Percentiles rank a stretch among this genome's conserved stretches.
phyloP scores from a whole-genome alignment of 345 rosid genomes.

The Gossypium herbaceum region DNA sequence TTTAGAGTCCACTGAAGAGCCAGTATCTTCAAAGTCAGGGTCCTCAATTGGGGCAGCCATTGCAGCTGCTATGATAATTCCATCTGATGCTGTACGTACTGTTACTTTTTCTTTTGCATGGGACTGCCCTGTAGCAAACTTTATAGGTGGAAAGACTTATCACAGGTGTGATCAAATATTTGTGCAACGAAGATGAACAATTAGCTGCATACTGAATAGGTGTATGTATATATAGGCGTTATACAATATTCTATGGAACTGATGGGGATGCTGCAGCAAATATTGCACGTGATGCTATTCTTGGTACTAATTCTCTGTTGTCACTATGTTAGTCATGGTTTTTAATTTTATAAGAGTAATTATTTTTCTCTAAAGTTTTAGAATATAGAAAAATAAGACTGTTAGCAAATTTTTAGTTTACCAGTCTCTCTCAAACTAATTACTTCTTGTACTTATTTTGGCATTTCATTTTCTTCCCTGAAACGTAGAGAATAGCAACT shows the following conservation, averaged over 20 bases:
- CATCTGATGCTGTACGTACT: conserved; percentile 40
- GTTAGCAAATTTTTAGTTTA: background rate
- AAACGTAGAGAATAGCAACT: conserved; percentile 56
- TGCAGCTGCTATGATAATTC: conserved; percentile 66
- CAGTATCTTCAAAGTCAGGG: conserved; percentile 56
- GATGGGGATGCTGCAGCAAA: conserved; percentile 73
- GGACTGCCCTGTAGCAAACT: conserved; percentile 86
- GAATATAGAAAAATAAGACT: background rate
- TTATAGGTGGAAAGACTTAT: conserved; percentile 63
- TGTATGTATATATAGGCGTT: conserved; percentile 51
- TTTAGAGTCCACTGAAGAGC: conserved; percentile 35
- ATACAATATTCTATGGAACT: conserved; percentile 74
- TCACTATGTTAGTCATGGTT: background rate
- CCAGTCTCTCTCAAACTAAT: background rate
- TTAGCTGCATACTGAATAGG: conserved; percentile 17
- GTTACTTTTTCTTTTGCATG: conserved; percentile 83
- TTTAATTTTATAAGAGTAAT: background rate
- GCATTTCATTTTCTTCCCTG: conserved; percentile 1
- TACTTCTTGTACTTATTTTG: background rate
- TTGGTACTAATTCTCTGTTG: conserved; percentile 38
- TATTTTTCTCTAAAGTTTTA: background rate
- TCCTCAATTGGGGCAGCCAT: conserved; percentile 94
- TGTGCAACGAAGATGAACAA: background rate
- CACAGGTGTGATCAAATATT: conserved; percentile 39
- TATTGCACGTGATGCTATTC: conserved; percentile 77